These are phyloP conservation scores for Ascosphaera apis DNA, from an alignment of 2,329 filamentous ascomycete species.

Conservation along the genomic window DNA sequence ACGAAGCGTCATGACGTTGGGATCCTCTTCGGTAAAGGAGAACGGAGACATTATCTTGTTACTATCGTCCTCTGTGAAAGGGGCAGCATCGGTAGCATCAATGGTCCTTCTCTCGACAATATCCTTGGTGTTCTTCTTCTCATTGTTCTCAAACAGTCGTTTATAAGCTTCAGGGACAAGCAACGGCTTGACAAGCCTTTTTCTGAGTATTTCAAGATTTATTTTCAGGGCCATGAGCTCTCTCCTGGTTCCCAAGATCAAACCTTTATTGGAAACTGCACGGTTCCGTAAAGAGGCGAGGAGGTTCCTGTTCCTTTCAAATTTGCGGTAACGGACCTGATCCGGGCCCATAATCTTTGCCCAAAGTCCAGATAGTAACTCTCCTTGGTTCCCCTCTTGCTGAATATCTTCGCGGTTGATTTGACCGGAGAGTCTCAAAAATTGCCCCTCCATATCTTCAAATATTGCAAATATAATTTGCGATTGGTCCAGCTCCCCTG, in stretches of 20 bases:
- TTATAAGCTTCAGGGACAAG: conserved; percentile 26
- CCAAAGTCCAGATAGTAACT: conserved; percentile 69
- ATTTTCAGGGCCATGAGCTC: conserved; percentile 65
- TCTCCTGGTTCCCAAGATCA: conserved; percentile 69
- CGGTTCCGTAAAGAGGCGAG: conserved; percentile 57
- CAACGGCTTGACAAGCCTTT: conserved; percentile 65
- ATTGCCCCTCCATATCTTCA: conserved; percentile 73
- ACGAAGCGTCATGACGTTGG: not conserved
- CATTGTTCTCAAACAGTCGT: not conserved
- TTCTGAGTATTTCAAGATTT: conserved; percentile 61
- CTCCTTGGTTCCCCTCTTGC: conserved; percentile 59
- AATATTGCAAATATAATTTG: conserved; percentile 71
- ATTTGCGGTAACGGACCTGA: conserved; percentile 57
- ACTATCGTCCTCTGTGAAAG: not conserved
- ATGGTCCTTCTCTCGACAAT: not conserved
- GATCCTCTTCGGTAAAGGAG: not conserved
- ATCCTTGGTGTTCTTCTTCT: not conserved
- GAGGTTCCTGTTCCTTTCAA: conserved; percentile 67
- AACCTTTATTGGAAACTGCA: conserved; percentile 67
- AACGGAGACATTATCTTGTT: not conserved
- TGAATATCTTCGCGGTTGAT: conserved; percentile 63
- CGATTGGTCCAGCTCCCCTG: conserved; percentile 58
- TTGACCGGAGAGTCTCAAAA: conserved; percentile 64
- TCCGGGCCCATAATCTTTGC: conserved; percentile 59
- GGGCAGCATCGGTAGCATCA: not conserved